These are phyloP conservation scores for Ambrosia hybrid DNA, from an alignment of 140 eudicot species.

Conservation along the genomic window DNA sequence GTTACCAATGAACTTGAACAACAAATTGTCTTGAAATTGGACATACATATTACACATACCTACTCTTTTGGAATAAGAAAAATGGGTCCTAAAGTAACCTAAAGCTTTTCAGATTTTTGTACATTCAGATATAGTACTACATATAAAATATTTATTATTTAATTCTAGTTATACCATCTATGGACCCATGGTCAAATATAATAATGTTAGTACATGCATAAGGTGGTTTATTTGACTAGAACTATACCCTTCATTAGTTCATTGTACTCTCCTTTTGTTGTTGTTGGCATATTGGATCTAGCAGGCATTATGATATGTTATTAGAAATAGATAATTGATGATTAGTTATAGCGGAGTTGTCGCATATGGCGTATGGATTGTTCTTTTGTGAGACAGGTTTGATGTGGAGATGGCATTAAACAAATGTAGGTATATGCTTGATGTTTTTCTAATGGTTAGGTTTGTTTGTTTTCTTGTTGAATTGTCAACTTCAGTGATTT, in stretches of 20 bases:
- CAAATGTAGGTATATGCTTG: slow-evolving; percentile 23
- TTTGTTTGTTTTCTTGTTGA: slow-evolving; percentile 26
- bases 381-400: not conserved
- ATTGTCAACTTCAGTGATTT: slow-evolving; percentile 33
- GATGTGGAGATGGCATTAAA: slow-evolving; percentile 8
- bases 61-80: slow-evolving; percentile 19
- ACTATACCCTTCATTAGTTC: not conserved
- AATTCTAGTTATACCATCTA: slow-evolving; percentile 20
- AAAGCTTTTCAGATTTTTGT: slow-evolving; percentile 22
- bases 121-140: slow-evolving; percentile 26
- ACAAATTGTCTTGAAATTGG: slow-evolving; percentile 17
- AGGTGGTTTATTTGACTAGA: slow-evolving; percentile 28
- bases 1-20: slow-evolving; percentile 14
- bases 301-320: slow-evolving; percentile 21
- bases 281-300: slow-evolving; percentile 28
- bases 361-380: not conserved
- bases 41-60: not conserved
- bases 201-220: slow-evolving; percentile 24
- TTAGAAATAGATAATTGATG: slow-evolving; percentile 13
- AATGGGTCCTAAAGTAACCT: slow-evolving; percentile 25
- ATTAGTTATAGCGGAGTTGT: slow-evolving; percentile 4
- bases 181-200: slow-evolving; percentile 33
- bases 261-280: slow-evolving; percentile 5
- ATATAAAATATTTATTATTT: slow-evolving; percentile 19
- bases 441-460: slow-evolving; percentile 14